Evolutionary conservation across 1,139 yeast species (phyloP), one percentile per base, ranked within the genome.

Genomic region (Williopsis jadinii): DNA sequence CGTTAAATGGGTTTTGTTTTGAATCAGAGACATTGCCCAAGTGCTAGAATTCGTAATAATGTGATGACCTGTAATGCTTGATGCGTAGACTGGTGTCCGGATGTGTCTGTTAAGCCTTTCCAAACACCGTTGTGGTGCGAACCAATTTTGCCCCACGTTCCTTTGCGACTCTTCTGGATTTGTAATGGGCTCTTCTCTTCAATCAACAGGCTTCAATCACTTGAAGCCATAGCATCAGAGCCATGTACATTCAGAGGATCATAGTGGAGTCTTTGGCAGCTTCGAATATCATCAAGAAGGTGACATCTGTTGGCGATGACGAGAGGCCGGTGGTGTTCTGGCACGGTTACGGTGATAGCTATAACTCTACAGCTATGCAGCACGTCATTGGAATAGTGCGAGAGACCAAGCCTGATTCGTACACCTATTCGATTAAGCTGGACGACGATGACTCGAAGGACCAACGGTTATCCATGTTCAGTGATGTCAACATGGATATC

Each of bases 271-370:
- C 43, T 3, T 45, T 52, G 2, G 47, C 52, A 9, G 41, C 45
- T 10, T n/a, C 49, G 11, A 43, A 40, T 35, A 42, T 41, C n/a
- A 37, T 41, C 15, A 51, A 51, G 38, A 39, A 45, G 30, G 44
- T 52, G 24, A 41, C 48, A 1, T 37, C 41, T 3, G 34, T 37
- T 6, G 26, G 27, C n/a, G 40, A 42, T 11, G 50, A 46, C 19
- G 45, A 42, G 14, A 41, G 52, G 11, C 88, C 90, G 0, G 71
- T 84, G 3, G 86, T 85, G 3, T 55, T 85, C 34, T 85, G 95
- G 95, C 95, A 85, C 54, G 95, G 95, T 0, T 69, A 85, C 53
- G 94, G 95, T 0, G 95, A 85, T 58, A 69, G 75, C 14, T 84
- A 79, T 55, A 75, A 82, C 54, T 77, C 88, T 0, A 61, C 73